Percentiles rank a stretch among this genome's conserved stretches.
Evolutionary conservation across 164 flowering plant species (phyloP).

Genomic region (Berberis vulgaris): DNA sequence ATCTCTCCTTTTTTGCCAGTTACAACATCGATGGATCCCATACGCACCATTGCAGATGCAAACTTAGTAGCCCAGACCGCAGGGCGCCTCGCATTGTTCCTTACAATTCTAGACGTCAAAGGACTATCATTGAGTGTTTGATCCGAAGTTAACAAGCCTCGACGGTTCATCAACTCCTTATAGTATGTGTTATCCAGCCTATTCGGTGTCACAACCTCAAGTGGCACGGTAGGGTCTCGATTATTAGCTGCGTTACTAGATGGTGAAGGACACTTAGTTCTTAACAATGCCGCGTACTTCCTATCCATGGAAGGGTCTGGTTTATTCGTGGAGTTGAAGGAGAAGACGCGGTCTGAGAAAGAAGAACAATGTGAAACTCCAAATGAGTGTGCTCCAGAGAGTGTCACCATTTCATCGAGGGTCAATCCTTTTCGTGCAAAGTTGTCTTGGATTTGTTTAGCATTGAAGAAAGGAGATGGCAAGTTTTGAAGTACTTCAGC

Average conservation of each 20-base stretch:
- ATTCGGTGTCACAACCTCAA: slow-evolving; percentile 12
- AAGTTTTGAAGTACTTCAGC: neutral
- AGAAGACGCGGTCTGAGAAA: slow-evolving; percentile 4
- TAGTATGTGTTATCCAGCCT: slow-evolving; percentile 13
- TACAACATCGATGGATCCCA: too few relatives aligned
- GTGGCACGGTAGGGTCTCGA: neutral
- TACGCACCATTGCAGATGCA: too few relatives aligned
- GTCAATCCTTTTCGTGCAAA: slow-evolving; percentile 5
- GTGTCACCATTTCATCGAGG: slow-evolving; percentile 15
- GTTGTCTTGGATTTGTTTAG: neutral
- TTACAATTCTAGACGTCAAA: neutral
- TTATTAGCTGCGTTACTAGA: neutral
- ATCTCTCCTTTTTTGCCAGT: too few relatives aligned
- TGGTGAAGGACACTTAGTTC: slow-evolving; percentile 7
- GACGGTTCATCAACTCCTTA: slow-evolving; percentile 1
- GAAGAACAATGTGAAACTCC: slow-evolving; percentile 5
- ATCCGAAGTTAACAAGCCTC: slow-evolving; percentile 17
- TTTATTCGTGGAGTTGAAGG: slow-evolving; percentile 4
- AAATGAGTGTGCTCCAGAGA: slow-evolving; percentile 27
- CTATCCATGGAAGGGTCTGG: slow-evolving; percentile 11
- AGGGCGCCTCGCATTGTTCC: neutral
- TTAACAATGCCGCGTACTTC: slow-evolving; percentile 8
- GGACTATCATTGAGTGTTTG: slow-evolving; percentile 12
- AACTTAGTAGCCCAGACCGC: slow-evolving; percentile 4
- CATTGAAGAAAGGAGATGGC: slow-evolving; percentile 6